These are phyloP conservation scores for Pulveroboletus frians DNA, from an alignment of 768 basidiomycete species.

Conservation along the genomic window DNA sequence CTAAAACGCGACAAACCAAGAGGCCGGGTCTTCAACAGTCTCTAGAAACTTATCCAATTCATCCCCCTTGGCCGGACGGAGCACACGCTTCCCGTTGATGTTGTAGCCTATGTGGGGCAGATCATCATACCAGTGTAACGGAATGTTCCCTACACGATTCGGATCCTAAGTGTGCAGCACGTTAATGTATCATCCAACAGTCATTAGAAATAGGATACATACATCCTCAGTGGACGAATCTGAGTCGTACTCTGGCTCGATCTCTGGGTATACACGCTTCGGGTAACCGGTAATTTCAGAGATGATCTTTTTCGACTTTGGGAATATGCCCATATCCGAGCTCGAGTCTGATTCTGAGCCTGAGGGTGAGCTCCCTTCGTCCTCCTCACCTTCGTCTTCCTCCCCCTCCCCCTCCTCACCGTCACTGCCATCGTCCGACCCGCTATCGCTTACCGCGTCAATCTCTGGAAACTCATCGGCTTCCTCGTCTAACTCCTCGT, in stretches of 20 bases:
- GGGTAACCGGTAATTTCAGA: constrained; percentile 82
- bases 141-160: constrained; percentile 93
- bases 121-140: constrained; percentile 99
- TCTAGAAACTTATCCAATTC: constrained; percentile 95
- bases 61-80: constrained; percentile 92
- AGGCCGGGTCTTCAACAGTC: constrained; percentile 84
- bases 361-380: constrained; percentile 34
- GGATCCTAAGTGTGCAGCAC: constrained; percentile 52
- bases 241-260: constrained; percentile 86
- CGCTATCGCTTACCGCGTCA: constrained; percentile 43
- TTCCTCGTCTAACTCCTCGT: constrained; percentile 47
- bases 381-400: constrained; percentile 30
- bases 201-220: constrained; percentile 26
- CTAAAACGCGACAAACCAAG: constrained; percentile 56
- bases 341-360: constrained; percentile 32
- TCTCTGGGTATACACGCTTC: constrained; percentile 81
- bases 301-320: constrained; percentile 61
- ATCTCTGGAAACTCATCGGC: constrained; percentile 75
- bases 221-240: constrained; percentile 93
- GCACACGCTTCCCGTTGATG: constrained; percentile 88
- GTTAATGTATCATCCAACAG: neutral
- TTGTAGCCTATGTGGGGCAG: constrained; percentile 98
- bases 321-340: constrained; percentile 51
- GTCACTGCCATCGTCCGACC: constrained; percentile 29
- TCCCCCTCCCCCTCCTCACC: constrained; percentile 36